Conservation (phyloP, 352 stramenopile species). For the Globisporangium ultimum region DNA sequence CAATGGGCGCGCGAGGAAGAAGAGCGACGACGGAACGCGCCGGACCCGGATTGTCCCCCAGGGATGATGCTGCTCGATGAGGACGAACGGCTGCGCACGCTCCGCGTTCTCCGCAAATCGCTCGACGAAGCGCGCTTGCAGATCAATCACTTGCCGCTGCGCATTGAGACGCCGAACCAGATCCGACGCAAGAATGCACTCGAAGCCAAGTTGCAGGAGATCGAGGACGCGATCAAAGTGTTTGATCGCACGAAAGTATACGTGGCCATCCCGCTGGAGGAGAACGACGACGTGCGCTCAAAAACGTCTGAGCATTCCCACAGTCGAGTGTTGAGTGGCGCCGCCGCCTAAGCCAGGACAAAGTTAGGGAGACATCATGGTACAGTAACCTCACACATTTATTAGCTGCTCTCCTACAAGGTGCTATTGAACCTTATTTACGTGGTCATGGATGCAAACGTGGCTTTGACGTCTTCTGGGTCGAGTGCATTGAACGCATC, state of each 20-base stretch:
- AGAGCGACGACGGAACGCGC: conserved; percentile 58
- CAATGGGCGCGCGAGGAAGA: conserved; percentile 85
- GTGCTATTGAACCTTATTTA: conserved; percentile 11
- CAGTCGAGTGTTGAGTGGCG: conserved; percentile 4
- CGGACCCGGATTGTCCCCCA: conserved; percentile 82
- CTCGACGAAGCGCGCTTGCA: conserved; percentile 56
- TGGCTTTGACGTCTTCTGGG: conserved; percentile 49
- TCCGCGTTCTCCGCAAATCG: conserved; percentile 62
- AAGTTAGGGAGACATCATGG: not conserved
- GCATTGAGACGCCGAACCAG: conserved; percentile 82
- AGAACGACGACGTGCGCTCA: not conserved
- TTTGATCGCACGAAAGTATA: conserved; percentile 87
- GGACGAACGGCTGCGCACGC: conserved; percentile 68
- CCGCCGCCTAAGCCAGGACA: conserved; percentile 6
- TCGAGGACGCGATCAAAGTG: conserved; percentile 88
- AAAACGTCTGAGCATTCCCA: not conserved
- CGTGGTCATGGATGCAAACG: conserved; percentile 70
- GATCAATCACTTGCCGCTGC: conserved; percentile 75
- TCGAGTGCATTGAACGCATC: conserved; percentile 55
- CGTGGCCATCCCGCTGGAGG: conserved; percentile 41
- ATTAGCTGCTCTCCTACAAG: not conserved
- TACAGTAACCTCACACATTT: not conserved
- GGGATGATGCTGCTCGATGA: conserved; percentile 85
- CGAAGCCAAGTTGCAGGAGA: conserved; percentile 82
- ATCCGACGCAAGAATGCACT: conserved; percentile 79